Conservation (phyloP, 768 basidiomycete species). For the Collybiopsis confluens region DNA sequence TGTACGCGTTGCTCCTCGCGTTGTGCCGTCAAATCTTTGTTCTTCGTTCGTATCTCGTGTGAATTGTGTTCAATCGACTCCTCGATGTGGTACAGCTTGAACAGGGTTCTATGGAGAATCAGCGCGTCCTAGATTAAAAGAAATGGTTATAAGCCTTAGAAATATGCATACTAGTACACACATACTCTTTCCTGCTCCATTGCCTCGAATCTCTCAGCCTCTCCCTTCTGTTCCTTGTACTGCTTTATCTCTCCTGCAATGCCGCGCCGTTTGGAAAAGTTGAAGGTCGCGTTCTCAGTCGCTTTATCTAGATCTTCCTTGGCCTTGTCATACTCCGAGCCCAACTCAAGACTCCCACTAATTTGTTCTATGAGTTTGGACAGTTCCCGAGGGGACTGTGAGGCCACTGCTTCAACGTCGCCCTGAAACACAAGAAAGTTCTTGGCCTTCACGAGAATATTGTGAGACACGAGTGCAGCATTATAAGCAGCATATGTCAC, state of each 20-base stretch:
- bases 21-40: slow-evolving; percentile 63
- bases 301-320: slow-evolving; percentile 85
- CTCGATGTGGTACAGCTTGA: slow-evolving; percentile 89
- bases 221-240: slow-evolving; percentile 94
- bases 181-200: slow-evolving; percentile 71
- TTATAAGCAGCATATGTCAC: slow-evolving; percentile 92
- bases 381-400: slow-evolving; percentile 88
- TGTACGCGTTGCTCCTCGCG: slow-evolving; percentile 66
- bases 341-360: slow-evolving; percentile 87
- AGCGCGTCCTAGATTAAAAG: slow-evolving; percentile 62
- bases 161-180: slow-evolving; percentile 8
- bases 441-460: slow-evolving; percentile 97
- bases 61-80: slow-evolving; percentile 73
- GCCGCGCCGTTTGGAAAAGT: slow-evolving; percentile 90
- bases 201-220: slow-evolving; percentile 83
- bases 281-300: slow-evolving; percentile 91
- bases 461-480: slow-evolving; percentile 78
- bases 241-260: slow-evolving; percentile 95
- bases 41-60: slow-evolving; percentile 65
- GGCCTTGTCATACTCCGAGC: slow-evolving; percentile 83
- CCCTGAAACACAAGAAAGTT: slow-evolving; percentile 99
- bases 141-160: slow-evolving; percentile 4
- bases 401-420: slow-evolving; percentile 96
- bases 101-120: slow-evolving; percentile 77
- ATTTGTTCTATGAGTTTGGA: slow-evolving; percentile 93